Evolutionary conservation across 805 yeast species (phyloP), one percentile per base, ranked within the genome.

Genomic region (Ogataea ramenticola): DNA sequence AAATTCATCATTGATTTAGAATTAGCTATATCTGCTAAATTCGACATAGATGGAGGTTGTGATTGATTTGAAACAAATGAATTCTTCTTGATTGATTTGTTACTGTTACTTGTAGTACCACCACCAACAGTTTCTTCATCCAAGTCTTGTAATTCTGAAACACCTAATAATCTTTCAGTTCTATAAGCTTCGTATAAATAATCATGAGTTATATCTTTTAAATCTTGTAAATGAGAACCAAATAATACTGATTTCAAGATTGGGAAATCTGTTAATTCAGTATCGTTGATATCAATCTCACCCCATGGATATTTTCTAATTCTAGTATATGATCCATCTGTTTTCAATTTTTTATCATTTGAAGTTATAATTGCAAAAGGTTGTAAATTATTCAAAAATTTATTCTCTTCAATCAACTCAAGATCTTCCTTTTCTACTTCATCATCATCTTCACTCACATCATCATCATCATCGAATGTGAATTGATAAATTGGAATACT

Each of bases 271-370:
- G 77, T 68, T 53, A 64, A 65, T 39, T 63, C 66, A 17, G 80
- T 69, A 57, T 79, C 73, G 55, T 69, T 69, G 45, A 77, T 74
- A 55, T 77, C 80, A 42, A 77, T 72, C 36, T 68, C 49, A 10
- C 91, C 91, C 93, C 93, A 86, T 27, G 91, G 90, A 54, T 85
- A 85, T 45, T 70, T 66, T 66, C 93, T 77, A 14, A 77, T 79
- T 53, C 76, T 75, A 39, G 78, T 70, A 27, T 62, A 60, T 43
- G 64, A 58, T 16, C 86, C 86, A 27, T 74, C 62, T 15, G 7
- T 14, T 15, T n/a, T 15, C 7, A 8, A 3, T 15, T 6, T n/a
- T 36, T 36, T 36, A 33, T 71, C 73, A 57, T 82, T 90, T 0
- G 88, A 77, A 5, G 82, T 67, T 46, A 86, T 70, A 10, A 85